Conservation (phyloP, 2,329 filamentous ascomycete genomes). For the Scolecobasidium constrictum region DNA sequence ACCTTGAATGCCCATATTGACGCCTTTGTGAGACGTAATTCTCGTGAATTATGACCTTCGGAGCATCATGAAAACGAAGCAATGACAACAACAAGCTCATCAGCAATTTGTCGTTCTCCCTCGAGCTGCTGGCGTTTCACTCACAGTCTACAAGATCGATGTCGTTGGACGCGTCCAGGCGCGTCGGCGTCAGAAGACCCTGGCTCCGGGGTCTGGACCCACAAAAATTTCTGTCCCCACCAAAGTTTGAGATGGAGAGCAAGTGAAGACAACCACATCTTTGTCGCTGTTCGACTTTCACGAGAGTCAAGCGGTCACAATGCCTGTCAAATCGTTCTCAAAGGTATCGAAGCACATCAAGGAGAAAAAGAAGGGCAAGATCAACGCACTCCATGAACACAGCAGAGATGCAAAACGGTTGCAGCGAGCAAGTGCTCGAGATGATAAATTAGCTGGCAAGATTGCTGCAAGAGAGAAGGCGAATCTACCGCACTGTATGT, state of each 20-base stretch:
- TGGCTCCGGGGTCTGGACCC: neutral
- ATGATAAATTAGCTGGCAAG: slow-evolving; percentile 69
- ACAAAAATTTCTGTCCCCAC: neutral
- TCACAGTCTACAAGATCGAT: too few relatives aligned
- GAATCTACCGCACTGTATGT: slow-evolving; percentile 62
- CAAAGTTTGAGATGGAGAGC: too few relatives aligned
- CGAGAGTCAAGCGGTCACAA: slow-evolving; percentile 31
- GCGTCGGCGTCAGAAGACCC: neutral
- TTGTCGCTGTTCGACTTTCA: too few relatives aligned
- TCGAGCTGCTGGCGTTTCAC: too few relatives aligned
- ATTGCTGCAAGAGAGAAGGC: slow-evolving; percentile 58
- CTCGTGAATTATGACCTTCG: neutral
- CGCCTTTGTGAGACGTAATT: slow-evolving; percentile 15
- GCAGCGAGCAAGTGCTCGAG: slow-evolving; percentile 66
- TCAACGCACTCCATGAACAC: slow-evolving; percentile 72
- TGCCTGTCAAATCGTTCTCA: slow-evolving; percentile 61
- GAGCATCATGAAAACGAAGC: too few relatives aligned
- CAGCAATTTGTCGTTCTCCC: too few relatives aligned
- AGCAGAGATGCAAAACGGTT: slow-evolving; percentile 78
- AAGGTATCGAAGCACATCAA: slow-evolving; percentile 85
- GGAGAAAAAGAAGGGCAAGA: slow-evolving; percentile 67
- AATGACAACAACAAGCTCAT: too few relatives aligned
- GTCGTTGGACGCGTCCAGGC: slow-evolving; percentile 1
- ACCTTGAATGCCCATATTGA: slow-evolving; percentile 30
- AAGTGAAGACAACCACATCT: too few relatives aligned